Percentiles rank a stretch among this genome's conserved stretches.
These are phyloP conservation scores for Penicillium sclerotiorum DNA, from an alignment of 2,329 filamentous ascomycete genomes.

Conservation along the genomic window DNA sequence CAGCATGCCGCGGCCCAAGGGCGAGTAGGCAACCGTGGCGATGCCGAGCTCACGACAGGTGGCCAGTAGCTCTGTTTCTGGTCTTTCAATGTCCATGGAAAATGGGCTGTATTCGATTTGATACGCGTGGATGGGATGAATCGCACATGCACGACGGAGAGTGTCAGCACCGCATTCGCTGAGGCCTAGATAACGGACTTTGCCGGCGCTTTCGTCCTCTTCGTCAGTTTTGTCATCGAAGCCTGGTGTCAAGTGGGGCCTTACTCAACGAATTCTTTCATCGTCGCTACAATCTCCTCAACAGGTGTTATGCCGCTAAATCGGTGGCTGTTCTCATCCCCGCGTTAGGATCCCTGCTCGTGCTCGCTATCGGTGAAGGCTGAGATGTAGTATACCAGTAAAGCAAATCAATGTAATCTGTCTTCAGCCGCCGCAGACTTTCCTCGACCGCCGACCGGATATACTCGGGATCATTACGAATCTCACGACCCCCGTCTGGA, in stretches of 20 bases:
- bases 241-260: background rate
- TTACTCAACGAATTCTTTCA: conserved; percentile 16
- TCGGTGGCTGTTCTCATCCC: no score
- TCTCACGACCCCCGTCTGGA: background rate
- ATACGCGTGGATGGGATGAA: conserved; percentile 50
- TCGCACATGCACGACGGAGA: conserved; percentile 48
- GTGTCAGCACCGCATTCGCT: conserved; percentile 47
- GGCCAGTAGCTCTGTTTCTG: conserved; percentile 42
- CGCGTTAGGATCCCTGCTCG: no score
- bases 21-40: conserved; percentile 44
- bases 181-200: conserved; percentile 52
- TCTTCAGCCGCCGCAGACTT: background rate
- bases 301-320: background rate
- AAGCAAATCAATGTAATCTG: background rate
- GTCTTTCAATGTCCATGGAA: conserved; percentile 47
- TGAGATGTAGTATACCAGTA: no score
- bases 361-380: no score
- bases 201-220: conserved; percentile 44
- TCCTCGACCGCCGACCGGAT: background rate
- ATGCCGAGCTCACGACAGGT: conserved; percentile 53
- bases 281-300: conserved; percentile 4
- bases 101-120: conserved; percentile 54
- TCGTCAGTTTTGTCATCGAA: background rate
- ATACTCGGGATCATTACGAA: background rate
- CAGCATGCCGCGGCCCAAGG: conserved; percentile 43